Base-by-base conservation (phyloP, 2,329 filamentous ascomycete species). In the Diaporthe sp. region DNA sequence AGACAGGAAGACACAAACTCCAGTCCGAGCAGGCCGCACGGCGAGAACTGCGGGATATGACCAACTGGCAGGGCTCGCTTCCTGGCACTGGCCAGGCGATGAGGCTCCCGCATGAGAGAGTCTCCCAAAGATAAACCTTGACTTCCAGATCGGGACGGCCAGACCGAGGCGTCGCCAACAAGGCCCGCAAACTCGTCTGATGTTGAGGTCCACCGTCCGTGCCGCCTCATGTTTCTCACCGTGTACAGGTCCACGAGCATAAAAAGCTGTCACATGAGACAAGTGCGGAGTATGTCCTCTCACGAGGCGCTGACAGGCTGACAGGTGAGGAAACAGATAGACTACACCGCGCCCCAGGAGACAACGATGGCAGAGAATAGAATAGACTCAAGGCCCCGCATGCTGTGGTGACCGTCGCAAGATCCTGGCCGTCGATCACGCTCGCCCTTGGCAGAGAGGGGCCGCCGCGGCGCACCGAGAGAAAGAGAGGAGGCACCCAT, bases 241-340 rank as follows among this genome's bases (percentile, higher is more conserved):
- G 13, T 53, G 47, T 22, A 4, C 65, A 42, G 49, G 65, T 42
- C 42, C 49, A 55, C 65, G 49, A 55, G 65, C 65, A 70, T 70
- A 42, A 70, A 28, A 31, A 42, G 65, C 22, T 53, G 65, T 55
- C 65, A 70, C 65, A 55, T 70, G 65, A 70, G 65, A 70, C 65
- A 70, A 20, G 25, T 70, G 65, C 65, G 65, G 65, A 55, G 65
- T 28, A 39, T 51, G 47, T 51, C 34, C 65, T 22, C 47, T 17
- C 49, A 15, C 34, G 61, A 6, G 22, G 63, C 22, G 28, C 61
- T 47, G 61, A 49, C 61, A 67, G 25, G 61, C 28, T 34, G 28
- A 34, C 44, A 39, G 28, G 47, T 15, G 42, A 31, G 42, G 28
- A 49, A n/a, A 34, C 42, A 31, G 39, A 47, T 17, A 55, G 13